Base-by-base conservation (phyloP, 2,329 filamentous ascomycete genomes). In the Fusarium torreyae region DNA sequence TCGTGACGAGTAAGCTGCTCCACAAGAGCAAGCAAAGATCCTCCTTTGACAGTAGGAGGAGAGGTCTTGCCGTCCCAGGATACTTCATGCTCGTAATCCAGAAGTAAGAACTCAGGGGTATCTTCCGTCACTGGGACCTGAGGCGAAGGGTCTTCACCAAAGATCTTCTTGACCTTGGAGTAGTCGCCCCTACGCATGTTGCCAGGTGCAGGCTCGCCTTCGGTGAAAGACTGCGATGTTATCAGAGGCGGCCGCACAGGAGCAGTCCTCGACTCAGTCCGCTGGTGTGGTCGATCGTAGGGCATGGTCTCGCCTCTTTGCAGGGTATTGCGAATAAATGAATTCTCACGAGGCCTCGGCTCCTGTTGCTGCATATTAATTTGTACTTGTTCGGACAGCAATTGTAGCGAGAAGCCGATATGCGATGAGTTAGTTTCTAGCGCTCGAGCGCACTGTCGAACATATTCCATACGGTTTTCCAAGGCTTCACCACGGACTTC, bases 1-100 rank as follows among this genome's bases (percentile, higher is more conserved):
- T 99, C 96, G 77, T 99, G 96, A 49, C 96, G 89, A 17, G 96
- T 99, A 44, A 99, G 86, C 76, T 98, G 95, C 79, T 98, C 96
- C 7, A 98, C 96, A 59, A 99, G 84, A 6, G 93, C 96, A 31
- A 93, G 86, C 20, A 99, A 82, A 1, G 95, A 97, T 46, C 96
- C 96, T 70, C 95, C 96, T 78, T 94, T 96, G 60, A 99, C 87
- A 31, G 91, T 87, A 24, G 92, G 90, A 4, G 90, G 88, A 31
- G 89, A 86, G n/a, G 85, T 82, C 80, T 98, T 98, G 60, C 86
- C 86, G 77, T 98, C 96, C 83, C 95, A 98, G 3, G 93, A 92
- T 5, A 99, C 90, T 74, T 98, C 96, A 51, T 89, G 87, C 77
- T 98, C 94, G 71, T 95, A 89, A 75, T 98, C 95, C 45, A 98